Evolutionary conservation across 306 rosid species (phyloP).

Genomic region (Prunus kanzakura): DNA sequence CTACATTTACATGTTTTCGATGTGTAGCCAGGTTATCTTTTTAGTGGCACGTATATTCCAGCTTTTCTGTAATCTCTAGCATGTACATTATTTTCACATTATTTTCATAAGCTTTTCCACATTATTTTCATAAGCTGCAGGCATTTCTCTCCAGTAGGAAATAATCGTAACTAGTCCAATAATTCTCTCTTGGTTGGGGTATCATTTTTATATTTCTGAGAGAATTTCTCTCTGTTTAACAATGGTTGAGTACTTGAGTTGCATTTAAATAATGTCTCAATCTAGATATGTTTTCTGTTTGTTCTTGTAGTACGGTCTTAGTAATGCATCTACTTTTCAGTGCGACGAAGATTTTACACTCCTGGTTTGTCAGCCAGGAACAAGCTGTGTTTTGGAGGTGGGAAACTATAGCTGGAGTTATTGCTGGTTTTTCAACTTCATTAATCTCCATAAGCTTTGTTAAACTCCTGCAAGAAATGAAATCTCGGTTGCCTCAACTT

Average conservation of each 20-base stretch:
- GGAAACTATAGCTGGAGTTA: conserved; percentile 62
- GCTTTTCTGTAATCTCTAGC: background rate
- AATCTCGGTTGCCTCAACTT: conserved; percentile 33
- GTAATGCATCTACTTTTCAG: conserved; percentile 46
- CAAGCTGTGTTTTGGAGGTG: conserved; percentile 55
- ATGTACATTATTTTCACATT: no score
- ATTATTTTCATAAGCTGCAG: background rate
- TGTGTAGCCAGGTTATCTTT: background rate
- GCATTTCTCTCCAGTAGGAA: background rate
- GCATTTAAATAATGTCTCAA: background rate
- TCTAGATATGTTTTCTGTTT: background rate
- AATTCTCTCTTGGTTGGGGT: background rate
- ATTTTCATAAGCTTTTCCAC: background rate
- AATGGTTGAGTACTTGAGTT: background rate
- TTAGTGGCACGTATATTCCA: background rate
- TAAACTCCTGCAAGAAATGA: conserved; percentile 41
- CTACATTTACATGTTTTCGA: background rate
- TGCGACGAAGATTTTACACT: conserved; percentile 46
- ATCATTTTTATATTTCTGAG: background rate
- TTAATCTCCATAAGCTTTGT: conserved; percentile 58
- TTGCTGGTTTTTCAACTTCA: conserved; percentile 65
- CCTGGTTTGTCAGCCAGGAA: conserved; percentile 48
- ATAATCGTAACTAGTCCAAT: background rate
- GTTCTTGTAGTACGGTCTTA: background rate
- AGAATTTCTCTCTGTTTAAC: background rate